A percentile compares a stretch with the other conserved stretches of the same genome.
These are phyloP conservation scores for Cyberlindnera petersonii DNA, from an alignment of 805 yeast species.

Conservation along the genomic window DNA sequence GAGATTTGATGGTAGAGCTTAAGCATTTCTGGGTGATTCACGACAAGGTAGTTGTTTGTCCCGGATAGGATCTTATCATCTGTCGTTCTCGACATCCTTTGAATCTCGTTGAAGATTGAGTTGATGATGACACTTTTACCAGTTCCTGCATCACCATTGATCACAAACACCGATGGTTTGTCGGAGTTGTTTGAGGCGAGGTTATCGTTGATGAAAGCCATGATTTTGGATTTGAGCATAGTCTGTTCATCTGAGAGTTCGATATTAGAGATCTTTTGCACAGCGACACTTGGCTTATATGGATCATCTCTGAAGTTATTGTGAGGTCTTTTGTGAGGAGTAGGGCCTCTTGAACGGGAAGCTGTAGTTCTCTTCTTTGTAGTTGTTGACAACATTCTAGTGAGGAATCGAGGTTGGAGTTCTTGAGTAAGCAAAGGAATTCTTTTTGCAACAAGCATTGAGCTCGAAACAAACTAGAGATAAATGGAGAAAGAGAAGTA, in stretches of 20 bases:
- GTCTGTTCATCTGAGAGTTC: conserved; percentile 36
- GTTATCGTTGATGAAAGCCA: conserved; percentile 30
- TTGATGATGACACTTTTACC: conserved; percentile 44
- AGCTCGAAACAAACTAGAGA: too few species aligned
- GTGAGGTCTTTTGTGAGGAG: conserved; percentile 9
- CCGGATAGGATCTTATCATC: conserved; percentile 24
- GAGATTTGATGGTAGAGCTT: conserved; percentile 40
- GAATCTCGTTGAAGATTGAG: conserved; percentile 40
- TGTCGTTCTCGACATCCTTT: conserved; percentile 26
- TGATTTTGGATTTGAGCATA: conserved; percentile 27
- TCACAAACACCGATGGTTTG: conserved; percentile 36
- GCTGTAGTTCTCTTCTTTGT: not conserved
- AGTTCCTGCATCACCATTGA: conserved; percentile 48
- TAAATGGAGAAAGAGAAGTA: not conserved
- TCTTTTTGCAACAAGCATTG: not conserved
- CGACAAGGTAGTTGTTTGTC: conserved; percentile 37
- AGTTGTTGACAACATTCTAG: conserved; percentile 1
- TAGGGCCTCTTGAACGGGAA: conserved; percentile 2
- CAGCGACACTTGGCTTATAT: conserved; percentile 26
- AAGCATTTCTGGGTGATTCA: conserved; percentile 47
- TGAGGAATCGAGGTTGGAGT: not conserved
- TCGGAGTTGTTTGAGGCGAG: conserved; percentile 14
- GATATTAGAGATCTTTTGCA: conserved; percentile 35
- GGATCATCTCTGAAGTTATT: conserved; percentile 1
- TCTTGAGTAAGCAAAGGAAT: not conserved